Base-by-base conservation (phyloP, 495 filamentous ascomycete genomes). In the Penicillium antarcticum region DNA sequence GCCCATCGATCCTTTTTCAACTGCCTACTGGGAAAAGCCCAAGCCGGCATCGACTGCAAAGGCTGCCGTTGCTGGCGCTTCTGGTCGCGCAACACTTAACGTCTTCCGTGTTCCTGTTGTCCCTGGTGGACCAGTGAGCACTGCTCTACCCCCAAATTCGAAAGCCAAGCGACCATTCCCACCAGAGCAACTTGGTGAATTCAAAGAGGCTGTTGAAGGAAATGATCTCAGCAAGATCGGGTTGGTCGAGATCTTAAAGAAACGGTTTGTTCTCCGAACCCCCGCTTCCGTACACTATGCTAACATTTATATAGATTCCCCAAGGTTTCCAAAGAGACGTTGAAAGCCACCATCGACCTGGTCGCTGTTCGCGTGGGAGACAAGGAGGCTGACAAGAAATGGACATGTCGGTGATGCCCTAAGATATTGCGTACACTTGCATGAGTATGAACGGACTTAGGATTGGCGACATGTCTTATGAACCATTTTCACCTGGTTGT, bases 1-100 rank as follows among this genome's bases (percentile, higher is more conserved):
- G 16, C 78, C 83, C 32, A 95, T 99, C 58, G 84, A 99, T 52
- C 94, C 94, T 0, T 95, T 91, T 61, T 91, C 88, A 0, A 83
- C 80, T 1, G 66, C 67, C 4, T 97, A 97, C 71, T 97, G 94
- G 94, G 76, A 73, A 13, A 73, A 68, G 33, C 77, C 58, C 34
- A 69, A 65, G 47, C 50, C 52, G 9, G 34, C 18, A 38, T 8
- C 17, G 24, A 38, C 19, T 9, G 18, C 45, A 14, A 47, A 7
- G 50, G 48, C 26, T 10, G 8, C 5, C 26, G 26, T 29, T 6
- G 5, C 26, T 29, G 1, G 2, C 26, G 5, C 26, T 10, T 29
- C 26, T 29, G 26, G 26, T 29, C 26, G 51, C 9, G 52, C 62
- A 18, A 66, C 57, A 2, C 58, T 70, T 5, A 59, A 69, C 29